Base-by-base conservation (phyloP, 352 stramenopile genomes). In the Thraustotheca clavata region DNA sequence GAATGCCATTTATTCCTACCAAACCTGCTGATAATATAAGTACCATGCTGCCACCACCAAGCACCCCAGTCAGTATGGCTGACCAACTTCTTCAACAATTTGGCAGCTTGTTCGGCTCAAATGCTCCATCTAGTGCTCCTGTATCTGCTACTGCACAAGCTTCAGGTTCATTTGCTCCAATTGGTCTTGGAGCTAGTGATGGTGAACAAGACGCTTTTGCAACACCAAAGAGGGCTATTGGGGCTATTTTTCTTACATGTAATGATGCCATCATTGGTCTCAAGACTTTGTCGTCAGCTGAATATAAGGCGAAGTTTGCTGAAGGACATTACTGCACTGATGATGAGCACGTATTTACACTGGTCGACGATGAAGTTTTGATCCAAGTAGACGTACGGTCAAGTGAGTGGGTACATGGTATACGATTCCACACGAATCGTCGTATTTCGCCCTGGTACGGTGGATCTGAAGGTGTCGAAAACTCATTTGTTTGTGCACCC, bases 381-480 rank as follows among this genome's bases (percentile, higher is more conserved):
- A 67, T 60, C 39, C 43, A 57, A 20, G 60, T 76, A 3, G 71
- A 74, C 24, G 68, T 67, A 1, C 20, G 59, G 16, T 39, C 54
- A 8, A 50, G n/a, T 24, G 38, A 60, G 22, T 49, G 22, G 22
- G 50, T 75, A 39, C 41, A 35, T 16, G 71, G 60, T 24, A 4
- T 76, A 35, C 67, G 71, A 5, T 70, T 76, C 55, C 67, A 72
- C 55, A 72, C 71, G 14, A 76, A 76, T 47, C 41, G 70, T 22
- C 54, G 62, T 26, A 73, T 69, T 39, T 70, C 57, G 27, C 59
- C 71, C 22, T 76, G 71, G 71, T 76, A 68, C 26, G 71, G 71
- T 4, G 54, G 48, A 35, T 14, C 24, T 22, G 48, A 66, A 32
- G 60, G 54, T 38, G 39, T 55, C 2, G 50, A 57, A 16, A 43